Conservation (phyloP, 306 rosid species). For the Crotalaria pallida region DNA sequence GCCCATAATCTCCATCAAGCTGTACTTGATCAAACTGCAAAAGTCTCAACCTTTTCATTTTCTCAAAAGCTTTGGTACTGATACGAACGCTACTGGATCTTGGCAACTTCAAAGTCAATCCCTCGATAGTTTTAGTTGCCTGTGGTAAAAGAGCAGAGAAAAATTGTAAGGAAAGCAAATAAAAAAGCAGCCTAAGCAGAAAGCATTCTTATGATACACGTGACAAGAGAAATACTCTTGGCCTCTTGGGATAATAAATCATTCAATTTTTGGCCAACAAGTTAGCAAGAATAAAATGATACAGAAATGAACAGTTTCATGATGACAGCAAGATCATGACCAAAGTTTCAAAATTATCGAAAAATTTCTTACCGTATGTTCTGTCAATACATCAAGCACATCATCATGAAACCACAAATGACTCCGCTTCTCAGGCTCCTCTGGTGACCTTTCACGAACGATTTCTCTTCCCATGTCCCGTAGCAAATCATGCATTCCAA, state of each 20-base stretch:
- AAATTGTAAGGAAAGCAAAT: background rate
- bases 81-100: background rate
- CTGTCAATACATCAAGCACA: background rate
- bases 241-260: no score
- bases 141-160: background rate
- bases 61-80: constrained; percentile 18
- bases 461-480: constrained; percentile 45
- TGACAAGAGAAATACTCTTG: no score
- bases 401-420: constrained; percentile 18
- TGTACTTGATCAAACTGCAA: constrained; percentile 25
- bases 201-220: no score
- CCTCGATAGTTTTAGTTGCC: constrained; percentile 23
- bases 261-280: no score
- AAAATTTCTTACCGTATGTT: constrained; percentile 4
- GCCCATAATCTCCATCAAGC: constrained; percentile 11
- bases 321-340: no score
- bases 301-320: no score
- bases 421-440: constrained; percentile 9
- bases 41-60: constrained; percentile 37
- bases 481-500: constrained; percentile 19
- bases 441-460: background rate
- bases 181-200: no score
- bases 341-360: background rate
- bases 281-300: no score
- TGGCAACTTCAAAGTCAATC: constrained; percentile 6